phyloP scores from a whole-genome alignment of 2,329 filamentous ascomycete genomes.

The Chalaropsis ovoidea region DNA sequence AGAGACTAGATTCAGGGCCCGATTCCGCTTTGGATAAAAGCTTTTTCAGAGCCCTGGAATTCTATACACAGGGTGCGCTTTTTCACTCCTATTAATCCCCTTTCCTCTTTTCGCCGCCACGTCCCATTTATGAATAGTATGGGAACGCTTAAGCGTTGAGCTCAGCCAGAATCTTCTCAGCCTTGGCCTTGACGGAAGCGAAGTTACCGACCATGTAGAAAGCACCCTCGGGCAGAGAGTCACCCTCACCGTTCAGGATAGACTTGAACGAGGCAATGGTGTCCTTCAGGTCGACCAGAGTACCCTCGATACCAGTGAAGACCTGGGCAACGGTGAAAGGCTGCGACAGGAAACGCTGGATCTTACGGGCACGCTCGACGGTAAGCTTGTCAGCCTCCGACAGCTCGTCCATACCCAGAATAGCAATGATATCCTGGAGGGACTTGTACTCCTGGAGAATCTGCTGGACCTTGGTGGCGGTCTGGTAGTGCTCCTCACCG shows the following conservation, averaged over 20 bases:
- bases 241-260: slow-evolving; percentile 89
- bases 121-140: slow-evolving; percentile 8
- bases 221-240: slow-evolving; percentile 85
- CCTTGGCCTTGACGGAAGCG: slow-evolving; percentile 85
- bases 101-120: slow-evolving; percentile 23
- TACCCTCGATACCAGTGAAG: slow-evolving; percentile 90
- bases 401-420: slow-evolving; percentile 99
- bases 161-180: slow-evolving; percentile 99
- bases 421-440: slow-evolving; percentile 99
- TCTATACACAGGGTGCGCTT: slow-evolving; percentile 24
- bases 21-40: neutral
- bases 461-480: slow-evolving; percentile 90
- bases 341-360: slow-evolving; percentile 99
- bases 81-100: slow-evolving; percentile 24
- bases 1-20: slow-evolving; percentile 34
- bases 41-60: slow-evolving; percentile 5
- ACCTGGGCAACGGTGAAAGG: slow-evolving; percentile 84
- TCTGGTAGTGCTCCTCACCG: slow-evolving; percentile 94
- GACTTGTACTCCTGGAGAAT: slow-evolving; percentile 99
- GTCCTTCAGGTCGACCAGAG: slow-evolving; percentile 96
- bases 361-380: slow-evolving; percentile 99
- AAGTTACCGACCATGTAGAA: slow-evolving; percentile 99
- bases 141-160: slow-evolving; percentile 44
- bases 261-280: slow-evolving; percentile 96
- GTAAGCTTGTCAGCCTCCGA: slow-evolving; percentile 99